These are phyloP conservation scores for Meyerozyma elateridarum DNA, from an alignment of 1,139 yeast genomes.

Conservation along the genomic window DNA sequence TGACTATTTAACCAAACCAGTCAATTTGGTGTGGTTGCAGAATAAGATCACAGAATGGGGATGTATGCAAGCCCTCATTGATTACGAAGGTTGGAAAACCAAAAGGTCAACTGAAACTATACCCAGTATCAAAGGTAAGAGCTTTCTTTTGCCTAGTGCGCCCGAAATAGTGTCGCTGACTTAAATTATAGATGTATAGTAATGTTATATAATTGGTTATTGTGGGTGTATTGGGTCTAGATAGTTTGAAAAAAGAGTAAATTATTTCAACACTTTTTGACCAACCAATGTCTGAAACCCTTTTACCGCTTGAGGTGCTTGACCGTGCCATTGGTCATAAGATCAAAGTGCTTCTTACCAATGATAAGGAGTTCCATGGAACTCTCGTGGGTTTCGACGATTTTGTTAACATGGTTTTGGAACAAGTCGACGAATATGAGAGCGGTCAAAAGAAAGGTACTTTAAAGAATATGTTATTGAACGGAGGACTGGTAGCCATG, in stretches of 20 bases:
- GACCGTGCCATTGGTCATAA: slow-evolving; percentile 82
- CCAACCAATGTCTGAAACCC: slow-evolving; percentile 15
- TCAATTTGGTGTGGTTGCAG: slow-evolving; percentile 88
- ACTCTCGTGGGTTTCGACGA: slow-evolving; percentile 90
- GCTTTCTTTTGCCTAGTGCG: background rate
- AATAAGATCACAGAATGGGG: slow-evolving; percentile 97
- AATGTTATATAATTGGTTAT: background rate
- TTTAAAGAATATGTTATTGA: slow-evolving; percentile 68
- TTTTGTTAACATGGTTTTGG: slow-evolving; percentile 86
- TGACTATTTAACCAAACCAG: slow-evolving; percentile 95
- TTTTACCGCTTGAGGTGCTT: slow-evolving; percentile 78
- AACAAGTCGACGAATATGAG: slow-evolving; percentile 66
- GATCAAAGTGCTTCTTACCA: slow-evolving; percentile 73
- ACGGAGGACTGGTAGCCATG: slow-evolving; percentile 90
- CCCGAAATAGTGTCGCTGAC: background rate
- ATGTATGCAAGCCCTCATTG: slow-evolving; percentile 94
- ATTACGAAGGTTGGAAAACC: slow-evolving; percentile 87
- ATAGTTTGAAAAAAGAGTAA: too few species aligned
- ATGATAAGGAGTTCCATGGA: slow-evolving; percentile 76
- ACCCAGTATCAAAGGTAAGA: background rate
- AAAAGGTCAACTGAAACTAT: slow-evolving; percentile 15
- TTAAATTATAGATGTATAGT: background rate
- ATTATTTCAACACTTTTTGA: background rate
- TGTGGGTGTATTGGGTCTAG: slow-evolving; percentile 1
- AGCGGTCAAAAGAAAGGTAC: slow-evolving; percentile 31